A percentile compares a stretch with the other conserved stretches of the same genome.
Conservation (phyloP, 108 stramenopile species). For the Pseudonitzschia multistriata region DNA sequence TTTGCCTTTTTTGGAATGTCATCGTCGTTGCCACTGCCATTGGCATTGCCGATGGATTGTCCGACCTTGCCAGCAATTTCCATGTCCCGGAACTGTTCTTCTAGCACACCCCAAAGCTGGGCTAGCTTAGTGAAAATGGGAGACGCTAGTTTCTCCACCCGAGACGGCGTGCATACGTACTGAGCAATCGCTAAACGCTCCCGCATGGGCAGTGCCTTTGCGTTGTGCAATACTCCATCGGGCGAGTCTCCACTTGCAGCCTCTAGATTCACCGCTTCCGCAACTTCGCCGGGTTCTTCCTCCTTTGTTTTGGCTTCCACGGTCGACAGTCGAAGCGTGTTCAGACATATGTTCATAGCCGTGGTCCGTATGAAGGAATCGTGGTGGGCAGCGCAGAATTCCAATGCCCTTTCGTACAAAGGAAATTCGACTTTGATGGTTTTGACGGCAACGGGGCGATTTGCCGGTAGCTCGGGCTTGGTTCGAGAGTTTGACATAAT, state of each 20-base stretch:
- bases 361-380: constrained; percentile 86
- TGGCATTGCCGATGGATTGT: background rate
- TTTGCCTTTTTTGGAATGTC: background rate
- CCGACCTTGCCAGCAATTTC: constrained; percentile 23
- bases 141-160: constrained; percentile 70
- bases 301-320: constrained; percentile 27
- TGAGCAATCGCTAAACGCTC: constrained; percentile 82
- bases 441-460: constrained; percentile 24
- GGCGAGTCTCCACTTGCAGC: constrained; percentile 43
- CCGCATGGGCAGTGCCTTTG: constrained; percentile 64
- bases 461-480: background rate
- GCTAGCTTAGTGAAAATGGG: constrained; percentile 76
- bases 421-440: constrained; percentile 66
- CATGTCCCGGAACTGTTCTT: constrained; percentile 69
- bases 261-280: constrained; percentile 8
- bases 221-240: constrained; percentile 60
- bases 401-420: constrained; percentile 78
- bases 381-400: constrained; percentile 78
- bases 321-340: constrained; percentile 75
- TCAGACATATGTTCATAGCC: constrained; percentile 89
- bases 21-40: background rate
- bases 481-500: background rate
- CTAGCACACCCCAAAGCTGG: constrained; percentile 70
- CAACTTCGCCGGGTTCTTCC: constrained; percentile 22
- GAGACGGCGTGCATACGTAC: constrained; percentile 70